Conservation (phyloP, 1,284 basidiomycete genomes). For the Trichosporon ovoides region DNA sequence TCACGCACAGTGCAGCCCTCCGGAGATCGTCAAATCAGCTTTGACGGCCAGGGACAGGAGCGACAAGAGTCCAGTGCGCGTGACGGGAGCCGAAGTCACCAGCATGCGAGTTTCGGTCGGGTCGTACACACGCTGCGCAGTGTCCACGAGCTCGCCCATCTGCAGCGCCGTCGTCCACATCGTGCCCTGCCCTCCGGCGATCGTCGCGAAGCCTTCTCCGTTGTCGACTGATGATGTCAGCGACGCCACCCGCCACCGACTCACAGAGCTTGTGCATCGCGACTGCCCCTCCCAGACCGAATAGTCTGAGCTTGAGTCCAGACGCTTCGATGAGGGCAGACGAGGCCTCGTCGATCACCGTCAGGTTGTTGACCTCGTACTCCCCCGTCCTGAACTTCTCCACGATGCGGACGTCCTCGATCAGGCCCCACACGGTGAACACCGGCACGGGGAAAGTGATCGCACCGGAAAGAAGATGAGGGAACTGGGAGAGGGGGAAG, state of each 20-base stretch:
- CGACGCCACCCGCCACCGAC: slow-evolving; percentile 24
- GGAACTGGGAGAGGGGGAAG: slow-evolving; percentile 80
- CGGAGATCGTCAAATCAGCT: slow-evolving; percentile 89
- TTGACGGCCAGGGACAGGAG: slow-evolving; percentile 86
- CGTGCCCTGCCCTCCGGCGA: slow-evolving; percentile 94
- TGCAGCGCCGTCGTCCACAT: slow-evolving; percentile 99
- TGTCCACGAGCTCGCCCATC: slow-evolving; percentile 96
- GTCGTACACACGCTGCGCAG: slow-evolving; percentile 89
- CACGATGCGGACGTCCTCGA: slow-evolving; percentile 88
- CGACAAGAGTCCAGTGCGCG: slow-evolving; percentile 85
- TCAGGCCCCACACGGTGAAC: slow-evolving; percentile 95
- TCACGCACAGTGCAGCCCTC: slow-evolving; percentile 72
- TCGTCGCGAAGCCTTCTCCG: slow-evolving; percentile 84
- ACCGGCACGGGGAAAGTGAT: slow-evolving; percentile 86
- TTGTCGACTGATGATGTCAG: slow-evolving; percentile 46
- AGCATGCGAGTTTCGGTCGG: slow-evolving; percentile 88
- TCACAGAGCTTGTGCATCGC: slow-evolving; percentile 97
- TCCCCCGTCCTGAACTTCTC: slow-evolving; percentile 83
- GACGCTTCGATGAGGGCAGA: slow-evolving; percentile 86
- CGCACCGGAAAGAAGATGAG: slow-evolving; percentile 79
- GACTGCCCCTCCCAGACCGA: slow-evolving; percentile 92
- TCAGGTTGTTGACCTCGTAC: slow-evolving; percentile 78
- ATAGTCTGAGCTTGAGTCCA: slow-evolving; percentile 83
- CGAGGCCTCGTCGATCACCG: slow-evolving; percentile 89
- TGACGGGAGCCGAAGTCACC: slow-evolving; percentile 86